These are phyloP conservation scores for Panicum virgatum DNA, from an alignment of 202 grass and related monocot species.

Conservation along the genomic window DNA sequence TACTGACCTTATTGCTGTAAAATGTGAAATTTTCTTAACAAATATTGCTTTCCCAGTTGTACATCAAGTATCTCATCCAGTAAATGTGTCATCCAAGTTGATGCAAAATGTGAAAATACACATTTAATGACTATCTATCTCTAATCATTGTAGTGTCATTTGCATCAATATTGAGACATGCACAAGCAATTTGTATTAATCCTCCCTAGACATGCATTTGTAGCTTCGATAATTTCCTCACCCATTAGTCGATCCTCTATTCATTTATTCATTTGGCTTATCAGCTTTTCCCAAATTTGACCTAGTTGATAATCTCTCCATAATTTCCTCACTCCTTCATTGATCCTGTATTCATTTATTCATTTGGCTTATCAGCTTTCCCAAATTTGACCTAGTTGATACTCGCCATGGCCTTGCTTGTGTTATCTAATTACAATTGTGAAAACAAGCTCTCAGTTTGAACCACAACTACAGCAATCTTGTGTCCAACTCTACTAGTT, in stretches of 20 bases:
- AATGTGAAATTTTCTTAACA: not conserved
- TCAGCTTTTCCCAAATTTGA: constrained; percentile 2
- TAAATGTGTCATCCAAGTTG: not conserved
- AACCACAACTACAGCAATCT: not conserved
- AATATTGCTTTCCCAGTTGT: not conserved
- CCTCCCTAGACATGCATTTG: not conserved
- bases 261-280: not conserved
- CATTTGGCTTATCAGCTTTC: not conserved
- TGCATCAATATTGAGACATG: not conserved
- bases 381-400: not conserved
- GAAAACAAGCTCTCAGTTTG: not conserved
- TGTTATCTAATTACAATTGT: not conserved
- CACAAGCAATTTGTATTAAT: not conserved
- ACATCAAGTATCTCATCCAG: not conserved
- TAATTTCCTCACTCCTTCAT: too few relatives aligned
- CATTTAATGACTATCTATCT: not conserved
- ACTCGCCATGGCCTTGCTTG: not conserved
- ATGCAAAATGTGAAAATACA: not conserved
- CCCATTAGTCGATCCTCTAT: not conserved
- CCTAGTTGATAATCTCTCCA: not conserved
- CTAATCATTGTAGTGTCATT: not conserved
- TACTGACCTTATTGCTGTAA: not conserved
- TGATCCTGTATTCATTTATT: too few relatives aligned
- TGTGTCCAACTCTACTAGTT: not conserved
- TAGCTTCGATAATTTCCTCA: not conserved